Percentiles rank a stretch among this genome's conserved stretches.
Conservation (phyloP, 352 stramenopile genomes). For the Globisporangium ultimum region DNA sequence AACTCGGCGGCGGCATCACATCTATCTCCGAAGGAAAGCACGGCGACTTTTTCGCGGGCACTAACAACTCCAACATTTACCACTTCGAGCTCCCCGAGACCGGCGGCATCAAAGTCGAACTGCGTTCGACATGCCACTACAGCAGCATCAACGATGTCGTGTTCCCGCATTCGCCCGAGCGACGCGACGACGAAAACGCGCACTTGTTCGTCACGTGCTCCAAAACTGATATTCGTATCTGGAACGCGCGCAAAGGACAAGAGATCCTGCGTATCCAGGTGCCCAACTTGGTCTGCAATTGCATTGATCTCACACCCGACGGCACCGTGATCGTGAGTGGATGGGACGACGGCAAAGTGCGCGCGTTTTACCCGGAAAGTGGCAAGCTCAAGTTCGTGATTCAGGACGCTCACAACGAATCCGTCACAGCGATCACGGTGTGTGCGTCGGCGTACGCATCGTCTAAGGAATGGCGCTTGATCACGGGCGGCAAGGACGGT, state of each 20-base stretch:
- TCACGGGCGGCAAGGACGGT: constrained; percentile 94
- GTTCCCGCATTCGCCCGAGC: constrained; percentile 73
- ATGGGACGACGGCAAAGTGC: constrained; percentile 97
- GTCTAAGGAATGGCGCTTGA: constrained; percentile 77
- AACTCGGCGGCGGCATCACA: constrained; percentile 91
- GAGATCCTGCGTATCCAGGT: constrained; percentile 97
- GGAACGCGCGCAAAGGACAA: constrained; percentile 88
- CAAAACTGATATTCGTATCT: constrained; percentile 95
- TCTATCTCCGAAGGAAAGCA: constrained; percentile 84
- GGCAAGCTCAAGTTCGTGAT: constrained; percentile 98
- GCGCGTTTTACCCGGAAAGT: constrained; percentile 95
- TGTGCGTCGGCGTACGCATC: constrained; percentile 61
- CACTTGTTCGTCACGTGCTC: constrained; percentile 95
- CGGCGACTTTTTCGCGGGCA: constrained; percentile 90
- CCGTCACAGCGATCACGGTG: constrained; percentile 92
- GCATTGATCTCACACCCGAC: constrained; percentile 86
- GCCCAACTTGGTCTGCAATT: constrained; percentile 96
- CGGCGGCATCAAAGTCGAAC: constrained; percentile 37
- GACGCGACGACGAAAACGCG: constrained; percentile 73
- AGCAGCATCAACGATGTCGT: constrained; percentile 92
- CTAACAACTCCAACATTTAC: constrained; percentile 94
- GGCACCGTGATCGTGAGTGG: constrained; percentile 91
- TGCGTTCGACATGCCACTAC: constrained; percentile 91
- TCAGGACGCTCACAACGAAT: constrained; percentile 93
- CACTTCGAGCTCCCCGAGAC: constrained; percentile 60